These are phyloP conservation scores for Tolypocladium pustulatum DNA, from an alignment of 2,329 filamentous ascomycete species.

Conservation along the genomic window DNA sequence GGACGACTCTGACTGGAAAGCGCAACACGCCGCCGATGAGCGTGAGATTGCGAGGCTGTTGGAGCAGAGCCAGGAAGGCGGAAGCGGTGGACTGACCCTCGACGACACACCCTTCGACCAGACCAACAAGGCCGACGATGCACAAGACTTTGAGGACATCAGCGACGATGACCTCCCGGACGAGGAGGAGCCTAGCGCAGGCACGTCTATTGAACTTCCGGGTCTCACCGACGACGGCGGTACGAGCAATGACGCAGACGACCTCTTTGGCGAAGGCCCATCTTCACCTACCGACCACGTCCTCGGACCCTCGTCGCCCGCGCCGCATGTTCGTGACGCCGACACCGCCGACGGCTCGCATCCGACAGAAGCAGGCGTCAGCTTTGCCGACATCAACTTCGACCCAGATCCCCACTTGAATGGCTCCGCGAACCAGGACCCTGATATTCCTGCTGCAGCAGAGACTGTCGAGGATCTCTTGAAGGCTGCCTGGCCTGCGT, in stretches of 20 bases:
- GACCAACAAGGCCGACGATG: conserved; percentile 80
- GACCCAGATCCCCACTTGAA: conserved; percentile 32
- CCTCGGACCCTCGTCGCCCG: conserved; percentile 32
- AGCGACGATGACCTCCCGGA: conserved; percentile 85
- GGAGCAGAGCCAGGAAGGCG: conserved; percentile 28
- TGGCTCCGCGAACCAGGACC: conserved; percentile 44
- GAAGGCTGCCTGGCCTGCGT: conserved; percentile 71
- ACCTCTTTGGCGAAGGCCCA: conserved; percentile 57
- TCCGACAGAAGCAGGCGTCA: conserved; percentile 18
- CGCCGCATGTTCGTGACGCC: conserved; percentile 28
- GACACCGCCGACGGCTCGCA: conserved; percentile 24
- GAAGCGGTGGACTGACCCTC: conserved; percentile 28
- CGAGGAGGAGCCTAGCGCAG: conserved; percentile 52
- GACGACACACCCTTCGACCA: conserved; percentile 44
- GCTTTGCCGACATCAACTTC: conserved; percentile 35
- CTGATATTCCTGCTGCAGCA: conserved; percentile 55
- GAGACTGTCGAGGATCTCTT: conserved; percentile 68
- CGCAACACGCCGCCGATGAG: conserved; percentile 39
- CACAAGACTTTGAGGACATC: conserved; percentile 83
- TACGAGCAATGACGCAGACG: conserved; percentile 50
- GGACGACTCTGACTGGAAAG: conserved; percentile 25
- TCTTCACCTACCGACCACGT: conserved; percentile 36
- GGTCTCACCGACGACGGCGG: conserved; percentile 49
- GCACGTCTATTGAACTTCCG: conserved; percentile 36
- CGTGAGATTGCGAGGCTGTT: conserved; percentile 34